phyloP scores from a whole-genome alignment of 345 rosid genomes.

The Lenwebbia sp. region DNA sequence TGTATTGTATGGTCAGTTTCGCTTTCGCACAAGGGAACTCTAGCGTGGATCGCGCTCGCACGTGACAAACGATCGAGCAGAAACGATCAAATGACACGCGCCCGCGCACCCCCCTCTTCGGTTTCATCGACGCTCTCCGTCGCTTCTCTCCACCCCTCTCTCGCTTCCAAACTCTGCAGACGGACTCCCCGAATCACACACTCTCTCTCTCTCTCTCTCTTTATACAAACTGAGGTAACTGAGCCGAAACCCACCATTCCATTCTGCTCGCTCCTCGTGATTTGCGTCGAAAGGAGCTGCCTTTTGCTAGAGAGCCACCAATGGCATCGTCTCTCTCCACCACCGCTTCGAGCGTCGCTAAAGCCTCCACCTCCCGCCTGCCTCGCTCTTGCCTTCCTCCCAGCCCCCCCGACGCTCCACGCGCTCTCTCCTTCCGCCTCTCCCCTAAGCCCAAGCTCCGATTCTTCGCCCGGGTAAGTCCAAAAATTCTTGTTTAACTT shows the following conservation, averaged over 20 bases:
- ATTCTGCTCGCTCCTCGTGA: not conserved
- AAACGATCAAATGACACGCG: not conserved
- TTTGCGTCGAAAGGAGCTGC: not conserved
- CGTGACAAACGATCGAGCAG: not conserved
- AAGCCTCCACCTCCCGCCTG: not conserved
- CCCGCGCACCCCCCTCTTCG: not conserved
- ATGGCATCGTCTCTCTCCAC: slow-evolving; percentile 5
- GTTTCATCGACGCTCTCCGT: not conserved
- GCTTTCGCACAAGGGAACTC: not conserved
- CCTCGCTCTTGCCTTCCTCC: not conserved
- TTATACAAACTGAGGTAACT: not conserved
- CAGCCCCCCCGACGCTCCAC: not conserved
- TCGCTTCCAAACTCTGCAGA: not conserved
- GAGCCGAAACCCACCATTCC: not conserved
- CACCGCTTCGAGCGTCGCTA: not conserved
- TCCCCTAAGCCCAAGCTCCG: slow-evolving; percentile 30
- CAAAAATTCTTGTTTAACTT: not conserved
- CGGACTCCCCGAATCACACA: not conserved
- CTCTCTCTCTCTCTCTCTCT: not conserved
- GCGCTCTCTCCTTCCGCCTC: slow-evolving; percentile 28
- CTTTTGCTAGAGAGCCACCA: not conserved
- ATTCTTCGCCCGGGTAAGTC: slow-evolving; percentile 36
- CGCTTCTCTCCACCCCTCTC: not conserved
- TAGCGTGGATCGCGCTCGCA: not conserved
- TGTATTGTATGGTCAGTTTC: not conserved